phyloP scores from a whole-genome alignment of 23 red algal species.

The Gracilaria gracilis region DNA sequence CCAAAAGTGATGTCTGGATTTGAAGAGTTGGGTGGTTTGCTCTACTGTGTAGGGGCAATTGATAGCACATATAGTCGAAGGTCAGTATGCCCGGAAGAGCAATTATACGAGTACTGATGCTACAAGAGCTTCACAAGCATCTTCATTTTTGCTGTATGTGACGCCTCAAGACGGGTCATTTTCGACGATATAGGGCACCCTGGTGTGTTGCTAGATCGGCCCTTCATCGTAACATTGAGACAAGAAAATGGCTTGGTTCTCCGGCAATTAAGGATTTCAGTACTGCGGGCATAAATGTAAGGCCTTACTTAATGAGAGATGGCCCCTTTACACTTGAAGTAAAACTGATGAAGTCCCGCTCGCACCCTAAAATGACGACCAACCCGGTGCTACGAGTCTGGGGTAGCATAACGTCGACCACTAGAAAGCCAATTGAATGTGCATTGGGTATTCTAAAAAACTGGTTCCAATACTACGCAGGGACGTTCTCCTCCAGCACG shows the following conservation, averaged over 20 bases:
- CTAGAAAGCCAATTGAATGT: neutral
- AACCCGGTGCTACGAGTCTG: conserved; percentile 24
- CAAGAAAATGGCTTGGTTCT: conserved; percentile 10
- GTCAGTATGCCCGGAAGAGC: neutral
- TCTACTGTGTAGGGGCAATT: conserved; percentile 49
- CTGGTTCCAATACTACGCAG: too few relatives aligned
- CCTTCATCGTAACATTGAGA: conserved; percentile 20
- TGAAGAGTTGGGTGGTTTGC: neutral
- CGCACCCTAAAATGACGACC: neutral
- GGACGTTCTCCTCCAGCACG: neutral
- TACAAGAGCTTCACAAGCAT: conserved; percentile 34
- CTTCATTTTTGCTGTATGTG: conserved; percentile 10
- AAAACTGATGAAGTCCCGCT: conserved; percentile 42
- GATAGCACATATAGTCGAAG: conserved; percentile 33
- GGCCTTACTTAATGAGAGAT: conserved; percentile 45
- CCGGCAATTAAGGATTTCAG: conserved; percentile 13
- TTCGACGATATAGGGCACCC: conserved; percentile 38
- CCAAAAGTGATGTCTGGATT: conserved; percentile 44
- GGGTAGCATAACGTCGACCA: neutral
- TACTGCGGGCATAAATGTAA: neutral
- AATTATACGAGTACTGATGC: conserved; percentile 36
- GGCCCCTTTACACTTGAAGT: neutral
- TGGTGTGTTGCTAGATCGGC: conserved; percentile 31
- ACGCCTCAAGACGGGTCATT: neutral
- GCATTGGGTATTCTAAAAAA: neutral